A percentile compares a stretch with the other conserved stretches of the same genome.
Conservation (phyloP, 495 filamentous ascomycete species). For the Tuber aestivum region DNA sequence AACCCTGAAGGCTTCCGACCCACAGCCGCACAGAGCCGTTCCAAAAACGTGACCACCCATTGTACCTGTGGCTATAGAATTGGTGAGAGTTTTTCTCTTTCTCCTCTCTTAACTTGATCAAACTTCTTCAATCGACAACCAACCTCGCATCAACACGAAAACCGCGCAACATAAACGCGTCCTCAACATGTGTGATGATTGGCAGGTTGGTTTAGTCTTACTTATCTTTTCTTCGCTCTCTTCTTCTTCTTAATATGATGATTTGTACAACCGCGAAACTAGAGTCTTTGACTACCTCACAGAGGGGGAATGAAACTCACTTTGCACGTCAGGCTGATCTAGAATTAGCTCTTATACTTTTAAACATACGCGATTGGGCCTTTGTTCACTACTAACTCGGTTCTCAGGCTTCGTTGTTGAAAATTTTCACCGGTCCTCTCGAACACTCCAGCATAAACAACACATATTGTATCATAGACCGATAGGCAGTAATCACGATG, state of each 20-base stretch:
- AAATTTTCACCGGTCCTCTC: not conserved
- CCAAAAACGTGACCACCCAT: constrained; percentile 1
- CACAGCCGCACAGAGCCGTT: not conserved
- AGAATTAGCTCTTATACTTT: constrained; percentile 1
- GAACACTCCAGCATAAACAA: not conserved
- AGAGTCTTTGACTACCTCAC: constrained; percentile 95
- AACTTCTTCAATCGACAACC: constrained; percentile 13
- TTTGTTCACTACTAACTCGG: not conserved
- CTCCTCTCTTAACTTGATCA: constrained; percentile 11
- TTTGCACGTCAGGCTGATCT: constrained; percentile 99
- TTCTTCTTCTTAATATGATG: constrained; percentile 52
- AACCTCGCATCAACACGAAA: constrained; percentile 7
- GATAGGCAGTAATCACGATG: not conserved
- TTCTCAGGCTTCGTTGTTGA: not conserved
- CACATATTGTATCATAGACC: not conserved
- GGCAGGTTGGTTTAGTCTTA: constrained; percentile 11
- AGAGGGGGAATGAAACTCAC: constrained; percentile 81
- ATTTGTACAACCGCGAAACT: constrained; percentile 93
- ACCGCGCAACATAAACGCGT: not conserved
- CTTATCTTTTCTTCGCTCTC: constrained; percentile 11
- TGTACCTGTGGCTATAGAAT: not conserved
- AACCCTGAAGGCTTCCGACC: not conserved
- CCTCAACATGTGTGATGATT: not conserved
- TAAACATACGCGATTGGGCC: not conserved
- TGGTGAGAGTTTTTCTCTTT: constrained; percentile 23